Conservation (phyloP, 352 stramenopile species). For the Pythium dissotocum region DNA sequence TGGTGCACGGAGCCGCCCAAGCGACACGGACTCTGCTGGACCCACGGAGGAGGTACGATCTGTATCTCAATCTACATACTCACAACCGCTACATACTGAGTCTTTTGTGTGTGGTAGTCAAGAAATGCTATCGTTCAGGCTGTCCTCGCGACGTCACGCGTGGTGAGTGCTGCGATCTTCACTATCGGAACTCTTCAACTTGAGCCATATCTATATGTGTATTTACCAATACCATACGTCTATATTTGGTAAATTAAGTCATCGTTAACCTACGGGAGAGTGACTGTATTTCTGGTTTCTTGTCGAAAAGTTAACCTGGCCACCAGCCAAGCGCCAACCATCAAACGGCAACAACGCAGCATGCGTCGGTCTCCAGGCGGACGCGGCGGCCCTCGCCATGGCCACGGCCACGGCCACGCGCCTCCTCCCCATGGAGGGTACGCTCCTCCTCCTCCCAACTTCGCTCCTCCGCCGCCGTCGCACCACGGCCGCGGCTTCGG, state of each 20-base stretch:
- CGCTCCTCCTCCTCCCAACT: neutral
- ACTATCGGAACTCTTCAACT: constrained; percentile 19
- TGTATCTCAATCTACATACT: neutral
- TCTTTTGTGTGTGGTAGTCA: constrained; percentile 28
- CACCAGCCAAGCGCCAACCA: neutral
- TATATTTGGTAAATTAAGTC: neutral
- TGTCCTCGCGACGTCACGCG: constrained; percentile 31
- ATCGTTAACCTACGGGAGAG: constrained; percentile 1
- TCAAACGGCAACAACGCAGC: constrained; percentile 1
- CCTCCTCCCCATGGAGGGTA: constrained; percentile 5
- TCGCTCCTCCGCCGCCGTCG: constrained; percentile 5
- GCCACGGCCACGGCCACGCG: constrained; percentile 5
- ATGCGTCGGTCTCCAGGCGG: constrained; percentile 19
- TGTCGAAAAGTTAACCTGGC: constrained; percentile 5
- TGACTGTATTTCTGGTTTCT: neutral
- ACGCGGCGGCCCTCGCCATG: neutral
- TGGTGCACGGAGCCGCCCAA: constrained; percentile 49
- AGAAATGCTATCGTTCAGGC: constrained; percentile 42
- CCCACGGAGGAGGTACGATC: constrained; percentile 42
- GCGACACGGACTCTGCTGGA: constrained; percentile 53
- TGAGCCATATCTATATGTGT: constrained; percentile 8
- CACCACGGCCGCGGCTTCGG: constrained; percentile 10
- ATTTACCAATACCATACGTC: neutral
- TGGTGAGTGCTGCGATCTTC: constrained; percentile 52
- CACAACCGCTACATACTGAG: too few relatives aligned